Conservation (phyloP, 306 rosid species). For the Trifolium fragiferum region DNA sequence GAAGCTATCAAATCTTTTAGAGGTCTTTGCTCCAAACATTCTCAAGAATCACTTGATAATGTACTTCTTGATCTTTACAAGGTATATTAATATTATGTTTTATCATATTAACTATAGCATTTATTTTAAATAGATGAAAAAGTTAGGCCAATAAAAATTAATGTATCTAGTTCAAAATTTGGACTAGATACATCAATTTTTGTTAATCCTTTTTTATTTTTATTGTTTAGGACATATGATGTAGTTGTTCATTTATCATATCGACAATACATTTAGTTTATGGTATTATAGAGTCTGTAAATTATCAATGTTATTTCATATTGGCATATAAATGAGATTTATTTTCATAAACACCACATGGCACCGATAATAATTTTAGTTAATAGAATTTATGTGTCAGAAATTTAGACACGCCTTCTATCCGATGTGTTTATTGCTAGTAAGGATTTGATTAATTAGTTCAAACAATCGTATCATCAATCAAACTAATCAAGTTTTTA, state of each 20-base stretch:
- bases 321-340: not conserved
- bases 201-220: too few species aligned
- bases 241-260: not conserved
- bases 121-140: too few species aligned
- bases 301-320: not conserved
- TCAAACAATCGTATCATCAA: not conserved
- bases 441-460: not conserved
- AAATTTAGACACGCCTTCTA: too few species aligned
- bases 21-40: constrained; percentile 67
- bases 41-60: constrained; percentile 91
- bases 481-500: constrained; percentile 14
- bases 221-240: too few species aligned
- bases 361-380: not conserved
- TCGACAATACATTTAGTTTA: too few species aligned
- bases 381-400: not conserved
- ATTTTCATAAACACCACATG: not conserved
- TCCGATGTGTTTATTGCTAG: not conserved
- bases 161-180: too few species aligned
- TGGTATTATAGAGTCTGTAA: not conserved
- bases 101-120: not conserved
- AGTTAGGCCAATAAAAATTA: too few species aligned
- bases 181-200: too few species aligned
- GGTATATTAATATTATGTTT: constrained; percentile 47
- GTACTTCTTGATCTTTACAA: constrained; percentile 88
- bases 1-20: constrained; percentile 86